These are phyloP conservation scores for Starmerella bombicola DNA, from an alignment of 805 yeast species.

Conservation along the genomic window DNA sequence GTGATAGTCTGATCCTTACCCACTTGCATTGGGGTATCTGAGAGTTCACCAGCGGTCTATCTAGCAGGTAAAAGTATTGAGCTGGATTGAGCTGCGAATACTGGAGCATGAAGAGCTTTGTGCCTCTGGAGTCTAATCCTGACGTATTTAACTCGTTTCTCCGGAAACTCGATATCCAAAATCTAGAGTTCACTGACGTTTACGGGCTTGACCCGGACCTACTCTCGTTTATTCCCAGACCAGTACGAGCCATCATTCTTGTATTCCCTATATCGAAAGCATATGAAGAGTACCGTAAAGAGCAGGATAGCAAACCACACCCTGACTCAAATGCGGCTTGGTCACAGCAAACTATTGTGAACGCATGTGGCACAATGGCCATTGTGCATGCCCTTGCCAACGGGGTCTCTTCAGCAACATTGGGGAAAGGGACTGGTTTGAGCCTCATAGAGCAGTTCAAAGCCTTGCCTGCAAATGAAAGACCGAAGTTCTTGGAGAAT, in stretches of 20 bases:
- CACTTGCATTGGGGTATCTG: too few species aligned
- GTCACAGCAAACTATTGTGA: constrained; percentile 73
- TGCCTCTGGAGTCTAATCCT: constrained; percentile 84
- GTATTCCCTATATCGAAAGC: constrained; percentile 64
- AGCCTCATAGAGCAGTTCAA: constrained; percentile 25
- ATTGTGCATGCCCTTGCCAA: constrained; percentile 51
- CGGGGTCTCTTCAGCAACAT: constrained; percentile 24
- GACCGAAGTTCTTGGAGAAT: constrained; percentile 36
- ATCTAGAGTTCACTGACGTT: constrained; percentile 61
- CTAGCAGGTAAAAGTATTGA: too few species aligned
- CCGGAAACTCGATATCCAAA: constrained; percentile 51
- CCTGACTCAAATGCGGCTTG: constrained; percentile 39
- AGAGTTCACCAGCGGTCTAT: too few species aligned
- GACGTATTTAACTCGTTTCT: constrained; percentile 64
- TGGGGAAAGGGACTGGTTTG: constrained; percentile 24
- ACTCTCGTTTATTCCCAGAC: constrained; percentile 68
- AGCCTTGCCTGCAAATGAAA: constrained; percentile 26
- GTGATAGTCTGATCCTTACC: too few species aligned
- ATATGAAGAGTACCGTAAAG: constrained; percentile 42
- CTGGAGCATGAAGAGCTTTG: constrained; percentile 8
- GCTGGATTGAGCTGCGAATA: too few species aligned
- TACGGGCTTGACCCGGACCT: constrained; percentile 81
- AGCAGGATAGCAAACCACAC: constrained; percentile 30
- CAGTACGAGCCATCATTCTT: constrained; percentile 60
- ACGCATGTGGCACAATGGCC: constrained; percentile 91